Percentiles rank a stretch among this genome's conserved stretches.
Evolutionary conservation across 176 grass and related monocot species (phyloP).

Genomic region (bread wheat (Triticum aestivum)): DNA sequence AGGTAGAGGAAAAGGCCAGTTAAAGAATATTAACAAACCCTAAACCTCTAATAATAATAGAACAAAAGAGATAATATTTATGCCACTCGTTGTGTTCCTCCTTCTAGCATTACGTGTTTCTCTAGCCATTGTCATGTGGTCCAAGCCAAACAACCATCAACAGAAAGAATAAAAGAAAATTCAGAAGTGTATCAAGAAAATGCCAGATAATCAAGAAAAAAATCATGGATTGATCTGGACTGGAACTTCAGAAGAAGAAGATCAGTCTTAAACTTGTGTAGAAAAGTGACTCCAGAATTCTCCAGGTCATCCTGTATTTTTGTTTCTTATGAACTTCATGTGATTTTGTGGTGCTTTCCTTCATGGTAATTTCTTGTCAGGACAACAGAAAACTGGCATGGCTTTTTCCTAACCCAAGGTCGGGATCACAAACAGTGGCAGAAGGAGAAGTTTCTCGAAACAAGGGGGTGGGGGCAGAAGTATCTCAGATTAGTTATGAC

Average conservation of each 20-base stretch:
- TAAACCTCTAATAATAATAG: neutral
- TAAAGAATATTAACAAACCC: neutral
- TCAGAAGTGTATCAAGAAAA: neutral
- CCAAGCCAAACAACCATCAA: neutral
- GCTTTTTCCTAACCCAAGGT: neutral
- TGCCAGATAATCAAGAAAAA: neutral
- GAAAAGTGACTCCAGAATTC: neutral
- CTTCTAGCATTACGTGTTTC: neutral
- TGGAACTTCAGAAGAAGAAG: neutral
- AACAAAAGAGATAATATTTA: constrained; percentile 12
- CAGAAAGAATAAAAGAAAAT: neutral
- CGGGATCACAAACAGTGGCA: neutral
- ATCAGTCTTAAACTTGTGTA: neutral
- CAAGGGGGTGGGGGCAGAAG: neutral
- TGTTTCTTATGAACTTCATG: neutral
- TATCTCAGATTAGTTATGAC: neutral
- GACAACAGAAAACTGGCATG: neutral
- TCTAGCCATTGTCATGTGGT: neutral
- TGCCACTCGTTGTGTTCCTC: neutral
- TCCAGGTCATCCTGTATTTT: neutral
- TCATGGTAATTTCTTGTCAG: constrained; percentile 3
- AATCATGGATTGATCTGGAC: neutral
- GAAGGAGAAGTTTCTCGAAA: neutral
- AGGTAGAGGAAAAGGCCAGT: constrained; percentile 9
- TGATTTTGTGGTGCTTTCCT: neutral